Percentiles rank a stretch among this genome's conserved stretches.
Evolutionary conservation across 2,329 filamentous ascomycete species (phyloP).

Genomic region (Arthrobotrys musiformis): DNA sequence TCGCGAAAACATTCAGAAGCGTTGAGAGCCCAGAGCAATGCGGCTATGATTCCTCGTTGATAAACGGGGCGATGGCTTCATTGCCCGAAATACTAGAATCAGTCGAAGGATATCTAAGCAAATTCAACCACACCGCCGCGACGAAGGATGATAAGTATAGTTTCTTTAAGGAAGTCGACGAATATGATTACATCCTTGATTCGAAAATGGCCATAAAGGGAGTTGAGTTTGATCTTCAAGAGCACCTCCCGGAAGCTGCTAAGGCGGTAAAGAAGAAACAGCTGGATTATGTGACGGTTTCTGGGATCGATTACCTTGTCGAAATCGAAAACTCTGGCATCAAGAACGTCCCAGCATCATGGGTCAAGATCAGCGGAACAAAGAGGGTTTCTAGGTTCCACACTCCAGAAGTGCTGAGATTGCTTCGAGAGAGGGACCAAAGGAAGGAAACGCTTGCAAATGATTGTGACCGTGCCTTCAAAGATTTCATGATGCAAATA

Average conservation of each 20-base stretch:
- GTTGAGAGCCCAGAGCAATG: constrained; percentile 74
- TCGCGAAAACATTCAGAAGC: constrained; percentile 78
- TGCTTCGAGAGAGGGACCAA: constrained; percentile 89
- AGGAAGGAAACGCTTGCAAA: constrained; percentile 92
- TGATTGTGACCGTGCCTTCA: constrained; percentile 87
- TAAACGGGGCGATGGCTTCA: constrained; percentile 77
- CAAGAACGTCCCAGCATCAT: constrained; percentile 89
- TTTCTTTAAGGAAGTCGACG: constrained; percentile 82
- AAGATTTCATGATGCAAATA: constrained; percentile 76
- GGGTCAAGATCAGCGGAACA: constrained; percentile 93
- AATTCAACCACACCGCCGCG: constrained; percentile 85
- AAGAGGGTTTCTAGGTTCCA: constrained; percentile 94
- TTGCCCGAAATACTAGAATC: constrained; percentile 80
- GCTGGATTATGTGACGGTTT: constrained; percentile 81
- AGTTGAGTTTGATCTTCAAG: constrained; percentile 87
- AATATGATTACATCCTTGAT: constrained; percentile 83
- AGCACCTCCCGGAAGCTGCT: constrained; percentile 77
- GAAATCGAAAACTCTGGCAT: constrained; percentile 82
- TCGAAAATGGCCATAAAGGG: constrained; percentile 88
- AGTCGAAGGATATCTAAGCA: constrained; percentile 79
- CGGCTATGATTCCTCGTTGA: constrained; percentile 76
- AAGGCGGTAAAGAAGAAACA: constrained; percentile 75
- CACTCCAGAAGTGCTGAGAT: constrained; percentile 84
- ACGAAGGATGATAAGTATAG: constrained; percentile 89
- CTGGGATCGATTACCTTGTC: constrained; percentile 89